Conservation (phyloP, 1,284 basidiomycete species). For the Rhodotorula sp. region DNA sequence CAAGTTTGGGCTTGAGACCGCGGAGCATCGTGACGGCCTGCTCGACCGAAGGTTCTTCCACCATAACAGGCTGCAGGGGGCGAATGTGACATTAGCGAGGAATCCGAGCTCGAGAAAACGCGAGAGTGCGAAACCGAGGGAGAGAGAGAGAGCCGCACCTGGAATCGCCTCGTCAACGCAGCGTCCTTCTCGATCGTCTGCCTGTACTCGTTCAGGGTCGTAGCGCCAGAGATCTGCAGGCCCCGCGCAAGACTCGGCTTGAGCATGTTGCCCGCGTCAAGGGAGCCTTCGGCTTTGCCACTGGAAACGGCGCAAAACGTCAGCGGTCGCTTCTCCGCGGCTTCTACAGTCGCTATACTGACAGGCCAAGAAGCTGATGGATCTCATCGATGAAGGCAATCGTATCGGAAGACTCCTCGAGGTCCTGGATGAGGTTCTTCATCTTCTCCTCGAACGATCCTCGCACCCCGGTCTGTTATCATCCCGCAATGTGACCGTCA, state of each 20-base stretch:
- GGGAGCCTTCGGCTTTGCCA: slow-evolving; percentile 85
- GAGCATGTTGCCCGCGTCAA: slow-evolving; percentile 89
- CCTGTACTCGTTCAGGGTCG: slow-evolving; percentile 70
- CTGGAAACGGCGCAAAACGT: slow-evolving; percentile 64
- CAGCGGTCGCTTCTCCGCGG: slow-evolving; percentile 85
- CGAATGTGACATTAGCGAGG: not conserved
- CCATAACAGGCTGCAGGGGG: slow-evolving; percentile 60
- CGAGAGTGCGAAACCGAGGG: not conserved
- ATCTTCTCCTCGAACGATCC: slow-evolving; percentile 92
- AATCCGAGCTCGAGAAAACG: not conserved
- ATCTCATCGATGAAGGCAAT: slow-evolving; percentile 35
- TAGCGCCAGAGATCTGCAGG: slow-evolving; percentile 30
- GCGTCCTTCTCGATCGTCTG: slow-evolving; percentile 91
- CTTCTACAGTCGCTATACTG: slow-evolving; percentile 57
- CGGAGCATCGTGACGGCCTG: slow-evolving; percentile 74
- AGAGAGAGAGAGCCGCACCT: slow-evolving; percentile 1
- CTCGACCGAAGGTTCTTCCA: slow-evolving; percentile 82
- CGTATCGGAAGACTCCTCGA: slow-evolving; percentile 69
- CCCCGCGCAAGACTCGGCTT: slow-evolving; percentile 66
- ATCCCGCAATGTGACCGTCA: slow-evolving; percentile 71
- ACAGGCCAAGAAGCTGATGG: not conserved
- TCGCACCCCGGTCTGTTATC: slow-evolving; percentile 65
- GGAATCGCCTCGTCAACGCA: slow-evolving; percentile 85
- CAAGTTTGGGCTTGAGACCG: slow-evolving; percentile 79
- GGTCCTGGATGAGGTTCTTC: slow-evolving; percentile 76